Conservation (phyloP, 495 filamentous ascomycete genomes). For the Penicillium mononematosum region DNA sequence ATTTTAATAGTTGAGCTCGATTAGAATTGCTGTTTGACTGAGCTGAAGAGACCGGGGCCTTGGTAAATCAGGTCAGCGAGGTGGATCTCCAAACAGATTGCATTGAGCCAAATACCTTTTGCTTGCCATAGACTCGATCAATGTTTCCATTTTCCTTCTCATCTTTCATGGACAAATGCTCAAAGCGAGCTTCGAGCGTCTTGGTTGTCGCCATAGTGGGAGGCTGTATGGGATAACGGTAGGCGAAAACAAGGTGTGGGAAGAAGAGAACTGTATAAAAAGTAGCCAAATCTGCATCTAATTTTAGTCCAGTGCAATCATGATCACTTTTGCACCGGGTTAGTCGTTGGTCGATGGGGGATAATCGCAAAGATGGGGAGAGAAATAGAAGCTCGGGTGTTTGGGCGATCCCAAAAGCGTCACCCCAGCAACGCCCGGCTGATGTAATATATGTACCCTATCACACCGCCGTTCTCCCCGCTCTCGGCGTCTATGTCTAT, state of each 20-base stretch:
- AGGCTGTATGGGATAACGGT: conserved; percentile 11
- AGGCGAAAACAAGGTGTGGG: conserved; percentile 1
- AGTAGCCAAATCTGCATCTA: not conserved
- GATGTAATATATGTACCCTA: not conserved
- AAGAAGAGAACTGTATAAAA: conserved; percentile 7
- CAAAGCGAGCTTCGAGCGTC: conserved; percentile 74
- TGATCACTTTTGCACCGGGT: conserved; percentile 11
- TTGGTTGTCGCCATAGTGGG: conserved; percentile 55
- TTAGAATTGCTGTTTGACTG: conserved; percentile 60
- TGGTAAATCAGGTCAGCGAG: conserved; percentile 32
- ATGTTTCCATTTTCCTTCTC: conserved; percentile 64
- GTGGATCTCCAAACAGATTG: not conserved
- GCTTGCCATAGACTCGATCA: conserved; percentile 56
- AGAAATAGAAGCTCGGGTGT: conserved; percentile 28
- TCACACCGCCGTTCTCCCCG: conserved; percentile 4
- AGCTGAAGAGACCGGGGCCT: conserved; percentile 49
- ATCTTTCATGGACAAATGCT: conserved; percentile 77
- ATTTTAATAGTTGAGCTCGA: conserved; percentile 72
- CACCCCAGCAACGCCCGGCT: conserved; percentile 38
- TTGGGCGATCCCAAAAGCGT: conserved; percentile 28
- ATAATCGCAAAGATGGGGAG: conserved; percentile 18
- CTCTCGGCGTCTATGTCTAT: not conserved
- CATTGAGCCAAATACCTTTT: conserved; percentile 56
- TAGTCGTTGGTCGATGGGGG: conserved; percentile 18
- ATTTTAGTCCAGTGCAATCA: conserved; percentile 11